A percentile compares a stretch with the other conserved stretches of the same genome.
Conservation (phyloP, 2,329 filamentous ascomycete genomes). For the Pseudohalonectria lignicola region DNA sequence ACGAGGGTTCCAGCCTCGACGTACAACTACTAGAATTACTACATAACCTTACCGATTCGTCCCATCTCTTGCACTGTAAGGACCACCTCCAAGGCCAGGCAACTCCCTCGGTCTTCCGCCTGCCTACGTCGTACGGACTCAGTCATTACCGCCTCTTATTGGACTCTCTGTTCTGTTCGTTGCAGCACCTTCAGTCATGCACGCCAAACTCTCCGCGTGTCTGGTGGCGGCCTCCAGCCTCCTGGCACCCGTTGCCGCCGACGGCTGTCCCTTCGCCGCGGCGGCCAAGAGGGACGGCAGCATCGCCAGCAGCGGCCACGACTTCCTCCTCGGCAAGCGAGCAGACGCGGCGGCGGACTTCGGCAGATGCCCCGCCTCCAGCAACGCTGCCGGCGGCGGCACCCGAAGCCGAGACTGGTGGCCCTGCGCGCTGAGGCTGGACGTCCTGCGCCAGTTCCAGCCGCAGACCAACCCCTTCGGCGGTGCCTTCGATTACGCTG, state of each 20-base stretch:
- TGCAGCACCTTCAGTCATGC: too few relatives aligned
- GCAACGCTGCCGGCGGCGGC: slow-evolving; percentile 45
- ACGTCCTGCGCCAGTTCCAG: slow-evolving; percentile 60
- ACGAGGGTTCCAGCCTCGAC: too few relatives aligned
- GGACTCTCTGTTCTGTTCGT: too few relatives aligned
- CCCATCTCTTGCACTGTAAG: too few relatives aligned
- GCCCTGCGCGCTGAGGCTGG: slow-evolving; percentile 53
- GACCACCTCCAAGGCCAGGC: too few relatives aligned
- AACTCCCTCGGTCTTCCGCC: too few relatives aligned
- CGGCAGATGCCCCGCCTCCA: slow-evolving; percentile 8
- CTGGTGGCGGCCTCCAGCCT: too few relatives aligned
- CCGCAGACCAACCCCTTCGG: slow-evolving; percentile 48
- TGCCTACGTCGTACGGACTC: too few relatives aligned
- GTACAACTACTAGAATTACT: too few relatives aligned
- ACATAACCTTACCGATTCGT: too few relatives aligned
- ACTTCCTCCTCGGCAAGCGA: not conserved
- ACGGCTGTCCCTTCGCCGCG: not conserved
- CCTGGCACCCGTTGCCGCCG: not conserved
- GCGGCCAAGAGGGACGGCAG: not conserved
- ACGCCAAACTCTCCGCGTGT: too few relatives aligned
- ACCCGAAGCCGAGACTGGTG: slow-evolving; percentile 60
- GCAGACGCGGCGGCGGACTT: slow-evolving; percentile 3
- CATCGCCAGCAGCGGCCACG: not conserved
- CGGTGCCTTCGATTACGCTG: slow-evolving; percentile 55
- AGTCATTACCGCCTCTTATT: too few relatives aligned